These are phyloP conservation scores for Russula abietina DNA, from an alignment of 768 basidiomycete genomes.

Conservation along the genomic window DNA sequence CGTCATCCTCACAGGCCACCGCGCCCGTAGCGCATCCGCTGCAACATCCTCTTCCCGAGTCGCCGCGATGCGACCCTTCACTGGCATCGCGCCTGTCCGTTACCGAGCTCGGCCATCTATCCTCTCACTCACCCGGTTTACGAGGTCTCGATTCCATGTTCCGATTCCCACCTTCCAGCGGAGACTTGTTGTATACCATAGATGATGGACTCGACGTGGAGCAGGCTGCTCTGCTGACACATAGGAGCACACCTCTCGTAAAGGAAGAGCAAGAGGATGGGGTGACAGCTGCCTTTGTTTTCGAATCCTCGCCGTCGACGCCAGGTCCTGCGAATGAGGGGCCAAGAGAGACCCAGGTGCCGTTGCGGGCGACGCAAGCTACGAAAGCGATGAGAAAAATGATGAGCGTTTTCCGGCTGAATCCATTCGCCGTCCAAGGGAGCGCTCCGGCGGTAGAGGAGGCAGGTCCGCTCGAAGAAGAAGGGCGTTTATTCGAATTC, in stretches of 20 bases:
- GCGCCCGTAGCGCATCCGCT: constrained; percentile 12
- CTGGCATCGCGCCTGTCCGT: constrained; percentile 16
- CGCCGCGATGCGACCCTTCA: constrained; percentile 20
- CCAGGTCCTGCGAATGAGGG: constrained; percentile 11
- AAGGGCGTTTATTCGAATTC: constrained; percentile 25
- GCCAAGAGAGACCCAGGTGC: constrained; percentile 38
- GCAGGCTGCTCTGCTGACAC: constrained; percentile 9
- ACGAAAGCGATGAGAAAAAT: constrained; percentile 61
- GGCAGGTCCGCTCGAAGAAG: constrained; percentile 24
- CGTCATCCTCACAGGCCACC: constrained; percentile 6
- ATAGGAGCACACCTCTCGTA: constrained; percentile 12
- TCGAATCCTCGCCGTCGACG: constrained; percentile 23
- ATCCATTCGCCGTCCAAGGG: constrained; percentile 53
- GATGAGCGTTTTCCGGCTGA: constrained; percentile 74
- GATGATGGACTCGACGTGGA: constrained; percentile 20
- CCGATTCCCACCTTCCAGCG: constrained; percentile 13
- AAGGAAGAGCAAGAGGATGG: constrained; percentile 23
- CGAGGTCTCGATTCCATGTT: constrained; percentile 18
- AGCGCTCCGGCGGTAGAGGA: constrained; percentile 23
- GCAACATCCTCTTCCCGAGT: constrained; percentile 19
- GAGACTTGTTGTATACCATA: constrained; percentile 19
- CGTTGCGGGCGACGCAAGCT: constrained; percentile 71
- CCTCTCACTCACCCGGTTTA: constrained; percentile 17
- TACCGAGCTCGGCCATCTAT: constrained; percentile 15
- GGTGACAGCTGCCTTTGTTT: constrained; percentile 22